A percentile compares a stretch with the other conserved stretches of the same genome.
Conservation (phyloP, 805 yeast species). For the Lachancea mirantina region DNA sequence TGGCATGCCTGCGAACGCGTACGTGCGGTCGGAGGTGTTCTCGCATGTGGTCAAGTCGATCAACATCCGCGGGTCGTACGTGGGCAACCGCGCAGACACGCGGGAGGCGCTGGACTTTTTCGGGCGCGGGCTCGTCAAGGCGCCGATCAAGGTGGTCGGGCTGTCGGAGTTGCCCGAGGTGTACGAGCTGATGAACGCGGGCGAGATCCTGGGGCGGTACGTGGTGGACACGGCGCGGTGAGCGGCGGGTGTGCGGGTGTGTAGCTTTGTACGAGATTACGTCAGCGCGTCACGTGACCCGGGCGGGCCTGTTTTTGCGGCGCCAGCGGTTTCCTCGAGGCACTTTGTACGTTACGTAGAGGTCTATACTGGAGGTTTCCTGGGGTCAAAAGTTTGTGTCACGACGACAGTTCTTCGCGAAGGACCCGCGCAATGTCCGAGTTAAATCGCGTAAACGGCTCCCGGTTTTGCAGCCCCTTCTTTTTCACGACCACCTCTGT, state of each 20-base stretch:
- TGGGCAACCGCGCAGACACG: slow-evolving; percentile 82
- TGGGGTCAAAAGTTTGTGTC: too few species aligned
- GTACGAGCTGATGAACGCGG: slow-evolving; percentile 50
- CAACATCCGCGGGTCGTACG: slow-evolving; percentile 71
- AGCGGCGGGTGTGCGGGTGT: too few species aligned
- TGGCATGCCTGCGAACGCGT: slow-evolving; percentile 74
- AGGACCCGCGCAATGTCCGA: slow-evolving; percentile 18
- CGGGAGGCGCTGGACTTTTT: slow-evolving; percentile 68
- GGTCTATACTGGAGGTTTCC: too few species aligned
- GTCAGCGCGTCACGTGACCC: too few species aligned
- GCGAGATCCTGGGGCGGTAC: slow-evolving; percentile 65
- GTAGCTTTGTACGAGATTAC: too few species aligned
- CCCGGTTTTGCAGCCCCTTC: slow-evolving; percentile 14
- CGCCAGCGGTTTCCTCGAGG: too few species aligned
- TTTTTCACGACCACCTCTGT: slow-evolving; percentile 20
- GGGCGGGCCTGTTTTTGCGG: too few species aligned
- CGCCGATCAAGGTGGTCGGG: slow-evolving; percentile 56
- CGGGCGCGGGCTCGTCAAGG: slow-evolving; percentile 54
- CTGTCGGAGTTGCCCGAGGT: slow-evolving; percentile 46
- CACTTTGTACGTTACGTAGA: too few species aligned
- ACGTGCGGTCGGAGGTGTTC: slow-evolving; percentile 58
- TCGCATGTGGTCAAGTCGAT: slow-evolving; percentile 64
- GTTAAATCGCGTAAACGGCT: slow-evolving; percentile 20
- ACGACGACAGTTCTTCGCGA: slow-evolving; percentile 3
- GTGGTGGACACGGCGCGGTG: slow-evolving; percentile 73